Base-by-base conservation (phyloP, 805 yeast genomes). In the Candida maesae region DNA sequence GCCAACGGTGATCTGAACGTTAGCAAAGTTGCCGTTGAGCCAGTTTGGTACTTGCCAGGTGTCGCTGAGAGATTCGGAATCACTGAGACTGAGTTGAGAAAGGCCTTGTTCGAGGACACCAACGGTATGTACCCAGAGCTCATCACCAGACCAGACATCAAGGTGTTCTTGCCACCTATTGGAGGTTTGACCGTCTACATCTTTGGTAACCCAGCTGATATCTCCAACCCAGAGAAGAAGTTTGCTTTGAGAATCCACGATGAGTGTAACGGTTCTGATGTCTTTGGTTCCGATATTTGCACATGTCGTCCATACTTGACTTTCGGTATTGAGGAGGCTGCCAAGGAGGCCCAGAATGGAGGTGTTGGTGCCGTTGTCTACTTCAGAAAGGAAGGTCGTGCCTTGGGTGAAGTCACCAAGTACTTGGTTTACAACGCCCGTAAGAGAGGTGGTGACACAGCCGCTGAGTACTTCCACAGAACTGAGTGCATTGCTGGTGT, bases 401-500 rank as follows among this genome's bases (percentile, higher is more conserved):
- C 84, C 6, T 64, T 79, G 20, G 86, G 86, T 44, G 86, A 79
- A 60, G 84, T 79, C 35, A 79, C 84, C 47, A 79, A 79, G 61
- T 79, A 79, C 51, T 65, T 79, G 48, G 86, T 79, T 32, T 79
- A 79, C 68, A 79, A 79, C 51, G 84, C 84, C 14, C 74, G 85
- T 61, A 79, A 79, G 64, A 74, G 84, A 63, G 72, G 74, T 40
- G 85, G 84, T 39, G 86, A 79, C 58, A 71, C 76, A 12, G 84
- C 84, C 21, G 82, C 78, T 43, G 79, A 77, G 45, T 79, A 79
- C 53, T 79, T 79, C 71, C 77, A 73, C 52, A 71, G 84, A 56
- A 79, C 86, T 15, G 86, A 79, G 59, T 76, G 79, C 56, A 76
- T 79, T 64, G 86, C 86, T 12, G 85, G 86, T 53, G 86, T 79